Base-by-base conservation (phyloP, 2,329 filamentous ascomycete species). In the Cladorrhinum sp. region DNA sequence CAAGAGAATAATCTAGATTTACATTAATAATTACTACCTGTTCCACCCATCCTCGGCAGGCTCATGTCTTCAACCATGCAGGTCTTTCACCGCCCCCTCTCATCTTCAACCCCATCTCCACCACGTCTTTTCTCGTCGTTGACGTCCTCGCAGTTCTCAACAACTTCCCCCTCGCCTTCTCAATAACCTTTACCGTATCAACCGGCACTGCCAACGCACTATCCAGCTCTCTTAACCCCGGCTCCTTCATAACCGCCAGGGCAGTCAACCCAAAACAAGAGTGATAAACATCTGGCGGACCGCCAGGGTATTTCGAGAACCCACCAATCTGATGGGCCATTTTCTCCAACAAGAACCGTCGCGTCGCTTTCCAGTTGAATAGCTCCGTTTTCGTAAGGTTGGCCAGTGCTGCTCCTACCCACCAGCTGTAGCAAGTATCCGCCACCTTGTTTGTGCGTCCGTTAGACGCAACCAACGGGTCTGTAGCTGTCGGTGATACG, bases 371-470 rank as follows among this genome's bases (percentile, higher is more conserved):
- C 4, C 76, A 73, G 60, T 88, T 80, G 26, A 92, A 75, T n/a
- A 92, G 75, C 1, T 81, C 73, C 12, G 80, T 74, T 59, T 82
- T 75, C 1, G 62, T 65, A 3, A 73, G 60, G 42, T 82, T 78
- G 57, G 71, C 68, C 1, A 85, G 71, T 1, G 92, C 86, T 1
- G 86, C 92, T 3, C 83, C 82, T 0, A 91, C 91, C 95, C 95
- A 99, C 80, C 94, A 99, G 21, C 86, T 89, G 74, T 99, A 99
- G 76, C 95, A 99, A 0, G 95, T 98, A 75, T 99, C 95, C 9
- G 91, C 90, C 53, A 88, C 82, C 74, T 99, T 99, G 77, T 96
- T 97, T 72, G 86, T 87, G 55, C 95, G 86, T 24, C 95, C 95
- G 70, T 96, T 96, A 76, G 96, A 92, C 9, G 93, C 95, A 1